phyloP scores from a whole-genome alignment of 768 basidiomycete genomes.

The Termitomyces heimii region DNA sequence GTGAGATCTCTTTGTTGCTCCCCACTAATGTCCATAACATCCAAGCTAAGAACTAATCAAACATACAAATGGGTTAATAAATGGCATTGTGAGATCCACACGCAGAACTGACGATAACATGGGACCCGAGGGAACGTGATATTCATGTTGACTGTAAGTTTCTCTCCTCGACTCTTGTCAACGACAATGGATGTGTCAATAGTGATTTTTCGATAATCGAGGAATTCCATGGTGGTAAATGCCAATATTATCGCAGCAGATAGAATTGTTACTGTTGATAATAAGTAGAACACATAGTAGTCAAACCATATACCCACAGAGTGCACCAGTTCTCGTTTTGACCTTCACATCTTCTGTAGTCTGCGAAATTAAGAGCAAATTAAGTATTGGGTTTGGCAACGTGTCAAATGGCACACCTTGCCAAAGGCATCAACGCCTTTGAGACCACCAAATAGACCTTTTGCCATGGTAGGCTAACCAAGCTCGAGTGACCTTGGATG shows the following conservation, averaged over 20 bases:
- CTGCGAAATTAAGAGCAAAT: conserved; percentile 33
- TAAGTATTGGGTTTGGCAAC: conserved; percentile 5
- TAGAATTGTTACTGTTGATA: conserved; percentile 74
- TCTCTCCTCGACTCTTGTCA: conserved; percentile 93
- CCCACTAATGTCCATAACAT: conserved; percentile 98
- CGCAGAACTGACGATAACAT: conserved; percentile 77
- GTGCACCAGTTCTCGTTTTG: conserved; percentile 90
- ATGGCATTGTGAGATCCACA: neutral
- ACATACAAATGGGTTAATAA: neutral
- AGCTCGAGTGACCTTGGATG: conserved; percentile 22
- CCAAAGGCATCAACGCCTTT: conserved; percentile 99
- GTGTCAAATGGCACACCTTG: conserved; percentile 56
- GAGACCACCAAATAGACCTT: conserved; percentile 68
- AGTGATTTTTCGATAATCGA: conserved; percentile 87
- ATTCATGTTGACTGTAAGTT: conserved; percentile 85
- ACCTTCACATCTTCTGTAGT: conserved; percentile 99
- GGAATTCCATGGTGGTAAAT: conserved; percentile 89
- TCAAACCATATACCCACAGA: conserved; percentile 48
- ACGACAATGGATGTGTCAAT: conserved; percentile 92
- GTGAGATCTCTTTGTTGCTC: conserved; percentile 89
- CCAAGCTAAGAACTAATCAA: conserved; percentile 79
- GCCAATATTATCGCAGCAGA: conserved; percentile 89
- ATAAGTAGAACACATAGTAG: neutral
- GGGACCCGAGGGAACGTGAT: conserved; percentile 95
- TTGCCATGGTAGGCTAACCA: conserved; percentile 55